Evolutionary conservation across 2,329 filamentous ascomycete species (phyloP), one percentile per base, ranked within the genome.

Genomic region (Calonectria pauciramosa): DNA sequence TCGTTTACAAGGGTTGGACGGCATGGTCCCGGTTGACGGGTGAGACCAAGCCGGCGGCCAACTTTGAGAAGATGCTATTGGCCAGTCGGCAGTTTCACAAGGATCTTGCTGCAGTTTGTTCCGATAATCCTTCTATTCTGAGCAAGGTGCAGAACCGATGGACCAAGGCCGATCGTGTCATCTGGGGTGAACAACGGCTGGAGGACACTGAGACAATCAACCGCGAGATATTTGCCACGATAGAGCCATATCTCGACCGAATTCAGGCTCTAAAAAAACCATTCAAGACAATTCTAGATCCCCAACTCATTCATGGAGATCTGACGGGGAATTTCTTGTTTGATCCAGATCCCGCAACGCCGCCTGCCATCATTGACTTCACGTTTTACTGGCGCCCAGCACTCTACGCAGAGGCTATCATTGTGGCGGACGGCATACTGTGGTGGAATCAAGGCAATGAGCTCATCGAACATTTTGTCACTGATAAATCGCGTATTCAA

Each of bases 371-470:
- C 23, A 73, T 76, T 3, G 70, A 75, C 0, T 56, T 76, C 5
- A 76, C 70, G 1, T 49, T 73, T 3, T 75, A 75, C 60, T 75
- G 60, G 74, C 30, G 75, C 2, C 70, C 70, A 1, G 73, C 18
- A 10, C 36, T 44, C 1, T 73, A 75, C 34, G 66, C 75, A 47
- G 70, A 70, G 32, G 70, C 75, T 4, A 73, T 76, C 11, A 60
- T 70, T 4, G 38, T 75, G 2, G 70, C 75, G 3, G 75, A 75
- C 3, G 70, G 73, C 0, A 54, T 75, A 1, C 32, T 67, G 1
- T 75, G 66, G 75, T 23, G 69, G 1, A 36, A 47, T 1, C 26
- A 65, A 26, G 36, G 41, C 7, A 23, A n/a, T 1, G 11, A 59
- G 4, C 23, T 75, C 3, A 9, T 64, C 0, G n/a, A 70, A 1